A percentile compares a stretch with the other conserved stretches of the same genome.
phyloP scores from a whole-genome alignment of 352 stramenopile species.

The Globisporangium cylindrosporum region DNA sequence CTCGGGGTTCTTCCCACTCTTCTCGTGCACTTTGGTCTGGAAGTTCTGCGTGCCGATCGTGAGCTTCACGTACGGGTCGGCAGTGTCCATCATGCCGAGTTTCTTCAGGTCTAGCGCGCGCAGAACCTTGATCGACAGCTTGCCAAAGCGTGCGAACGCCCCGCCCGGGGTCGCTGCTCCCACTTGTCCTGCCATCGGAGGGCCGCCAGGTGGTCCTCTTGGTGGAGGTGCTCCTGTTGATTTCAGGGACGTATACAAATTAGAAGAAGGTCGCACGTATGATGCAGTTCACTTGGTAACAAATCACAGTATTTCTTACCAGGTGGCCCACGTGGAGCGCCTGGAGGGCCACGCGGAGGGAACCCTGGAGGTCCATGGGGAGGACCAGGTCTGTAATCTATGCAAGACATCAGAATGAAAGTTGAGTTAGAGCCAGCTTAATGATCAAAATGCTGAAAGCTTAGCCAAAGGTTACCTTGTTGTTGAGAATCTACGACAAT shows the following conservation, averaged over 20 bases:
- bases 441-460: background rate
- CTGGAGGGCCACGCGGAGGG: slow-evolving; percentile 5
- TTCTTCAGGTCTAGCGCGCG: slow-evolving; percentile 92
- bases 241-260: background rate
- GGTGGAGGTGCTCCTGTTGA: slow-evolving; percentile 19
- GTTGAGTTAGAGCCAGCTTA: background rate
- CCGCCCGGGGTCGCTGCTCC: slow-evolving; percentile 31
- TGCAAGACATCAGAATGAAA: background rate
- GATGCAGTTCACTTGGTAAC: background rate
- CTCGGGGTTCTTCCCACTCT: slow-evolving; percentile 91
- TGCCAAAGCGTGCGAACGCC: slow-evolving; percentile 87
- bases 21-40: slow-evolving; percentile 82
- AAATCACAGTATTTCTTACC: slow-evolving; percentile 1
- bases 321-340: slow-evolving; percentile 7
- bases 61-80: slow-evolving; percentile 92
- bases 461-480: slow-evolving; percentile 5
- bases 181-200: slow-evolving; percentile 19
- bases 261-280: background rate
- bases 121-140: slow-evolving; percentile 89
- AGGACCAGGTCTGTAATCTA: slow-evolving; percentile 4
- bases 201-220: slow-evolving; percentile 14
- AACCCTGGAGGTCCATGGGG: slow-evolving; percentile 11
- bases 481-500: background rate
- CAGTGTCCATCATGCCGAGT: slow-evolving; percentile 91
- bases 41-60: slow-evolving; percentile 85